Percentiles rank a stretch among this genome's conserved stretches.
Conservation (phyloP, 2,329 filamentous ascomycete genomes). For the Monilinia aucupariae region DNA sequence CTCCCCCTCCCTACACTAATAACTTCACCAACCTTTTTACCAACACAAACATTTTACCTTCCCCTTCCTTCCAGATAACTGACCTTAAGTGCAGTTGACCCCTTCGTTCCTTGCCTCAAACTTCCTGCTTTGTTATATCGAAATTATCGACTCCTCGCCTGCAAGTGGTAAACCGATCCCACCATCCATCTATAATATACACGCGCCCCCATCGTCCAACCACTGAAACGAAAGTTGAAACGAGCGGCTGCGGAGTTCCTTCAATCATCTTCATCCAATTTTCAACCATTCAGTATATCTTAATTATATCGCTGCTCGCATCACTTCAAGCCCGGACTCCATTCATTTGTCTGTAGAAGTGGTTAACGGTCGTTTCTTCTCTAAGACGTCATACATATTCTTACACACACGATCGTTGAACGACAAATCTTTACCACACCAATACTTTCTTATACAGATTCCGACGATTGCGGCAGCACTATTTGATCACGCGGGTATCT, state of each 20-base stretch:
- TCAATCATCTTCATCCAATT: slow-evolving; percentile 6
- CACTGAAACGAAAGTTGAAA: slow-evolving; percentile 15
- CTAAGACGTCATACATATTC: not conserved
- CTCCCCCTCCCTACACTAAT: slow-evolving; percentile 4
- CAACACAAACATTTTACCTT: slow-evolving; percentile 8
- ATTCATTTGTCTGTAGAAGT: slow-evolving; percentile 20
- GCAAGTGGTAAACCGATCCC: slow-evolving; percentile 14
- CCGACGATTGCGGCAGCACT: not conserved
- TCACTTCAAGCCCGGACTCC: not conserved
- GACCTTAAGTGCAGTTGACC: slow-evolving; percentile 20
- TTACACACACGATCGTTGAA: slow-evolving; percentile 2
- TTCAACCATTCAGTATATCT: slow-evolving; percentile 3
- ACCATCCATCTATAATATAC: slow-evolving; percentile 17
- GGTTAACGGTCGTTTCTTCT: slow-evolving; percentile 5
- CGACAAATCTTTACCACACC: not conserved
- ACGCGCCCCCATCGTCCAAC: slow-evolving; percentile 16
- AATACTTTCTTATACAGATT: not conserved
- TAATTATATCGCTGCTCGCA: slow-evolving; percentile 3
- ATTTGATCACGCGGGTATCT: not conserved
- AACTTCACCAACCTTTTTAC: slow-evolving; percentile 2
- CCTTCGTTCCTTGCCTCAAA: slow-evolving; percentile 25
- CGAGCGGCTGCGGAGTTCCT: slow-evolving; percentile 14
- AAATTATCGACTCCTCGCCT: slow-evolving; percentile 19
- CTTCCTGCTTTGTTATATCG: slow-evolving; percentile 18
- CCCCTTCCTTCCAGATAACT: slow-evolving; percentile 14